Percentiles rank a stretch among this genome's conserved stretches.
Conservation (phyloP, 2,329 filamentous ascomycete genomes). For the Colletotrichum musae region DNA sequence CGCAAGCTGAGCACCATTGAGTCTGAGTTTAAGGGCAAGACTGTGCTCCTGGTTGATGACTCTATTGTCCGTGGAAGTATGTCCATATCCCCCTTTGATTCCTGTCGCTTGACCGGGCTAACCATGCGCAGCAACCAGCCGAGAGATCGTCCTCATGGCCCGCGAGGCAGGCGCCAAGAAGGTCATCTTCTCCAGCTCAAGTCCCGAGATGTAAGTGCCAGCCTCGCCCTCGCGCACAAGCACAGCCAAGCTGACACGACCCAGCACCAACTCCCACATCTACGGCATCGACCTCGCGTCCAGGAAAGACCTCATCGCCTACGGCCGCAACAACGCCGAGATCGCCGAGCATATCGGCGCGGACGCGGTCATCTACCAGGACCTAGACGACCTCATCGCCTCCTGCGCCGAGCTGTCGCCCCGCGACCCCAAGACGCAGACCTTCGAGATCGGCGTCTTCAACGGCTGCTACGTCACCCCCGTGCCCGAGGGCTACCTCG, state of each 20-base stretch:
- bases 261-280: conserved; percentile 40
- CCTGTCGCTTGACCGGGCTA: too few relatives aligned
- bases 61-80: conserved; percentile 84
- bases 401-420: conserved; percentile 82
- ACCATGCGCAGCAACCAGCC: conserved; percentile 65
- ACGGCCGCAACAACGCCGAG: conserved; percentile 55
- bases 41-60: conserved; percentile 89
- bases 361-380: conserved; percentile 70
- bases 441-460: conserved; percentile 94
- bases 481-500: conserved; percentile 85
- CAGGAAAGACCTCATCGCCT: conserved; percentile 57
- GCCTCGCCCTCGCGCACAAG: too few relatives aligned
- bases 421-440: conserved; percentile 64
- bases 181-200: conserved; percentile 87
- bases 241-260: background rate
- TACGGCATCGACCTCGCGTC: conserved; percentile 65
- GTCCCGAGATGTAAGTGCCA: conserved; percentile 88
- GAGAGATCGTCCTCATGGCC: conserved; percentile 79
- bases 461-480: conserved; percentile 88
- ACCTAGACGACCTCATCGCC: conserved; percentile 81
- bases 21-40: conserved; percentile 85
- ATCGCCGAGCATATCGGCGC: conserved; percentile 60
- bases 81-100: too few relatives aligned
- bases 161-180: conserved; percentile 85
- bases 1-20: conserved; percentile 91